A percentile compares a stretch with the other conserved stretches of the same genome.
Evolutionary conservation across 257 asterid species (phyloP).

Genomic region (Jaltomata sinuosa): DNA sequence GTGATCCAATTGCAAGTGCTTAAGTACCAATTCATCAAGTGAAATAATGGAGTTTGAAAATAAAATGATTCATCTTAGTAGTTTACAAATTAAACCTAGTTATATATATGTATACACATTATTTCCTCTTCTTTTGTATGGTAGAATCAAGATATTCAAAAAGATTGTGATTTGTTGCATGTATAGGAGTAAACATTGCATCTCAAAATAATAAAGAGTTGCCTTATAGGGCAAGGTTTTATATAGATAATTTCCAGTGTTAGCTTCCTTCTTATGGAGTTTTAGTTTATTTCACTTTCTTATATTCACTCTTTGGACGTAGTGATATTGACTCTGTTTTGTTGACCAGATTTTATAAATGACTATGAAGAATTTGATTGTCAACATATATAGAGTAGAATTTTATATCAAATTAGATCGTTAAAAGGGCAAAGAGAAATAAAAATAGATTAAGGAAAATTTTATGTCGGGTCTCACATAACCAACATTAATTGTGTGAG

Average conservation of each 20-base stretch:
- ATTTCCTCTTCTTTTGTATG: neutral
- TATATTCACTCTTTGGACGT: neutral
- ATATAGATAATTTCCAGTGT: neutral
- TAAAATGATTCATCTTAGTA: neutral
- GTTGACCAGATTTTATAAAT: neutral
- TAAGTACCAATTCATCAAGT: neutral
- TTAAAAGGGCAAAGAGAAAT: neutral
- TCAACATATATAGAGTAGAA: neutral
- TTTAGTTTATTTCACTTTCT: neutral
- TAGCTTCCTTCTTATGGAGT: neutral
- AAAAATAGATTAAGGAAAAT: neutral
- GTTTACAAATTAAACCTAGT: neutral
- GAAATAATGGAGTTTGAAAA: neutral
- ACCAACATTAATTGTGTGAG: too few species aligned
- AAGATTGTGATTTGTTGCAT: neutral
- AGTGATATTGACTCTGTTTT: neutral
- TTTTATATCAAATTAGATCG: neutral
- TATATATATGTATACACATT: neutral
- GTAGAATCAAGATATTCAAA: neutral
- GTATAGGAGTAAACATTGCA: neutral
- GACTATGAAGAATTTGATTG: neutral
- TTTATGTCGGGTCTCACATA: too few species aligned
- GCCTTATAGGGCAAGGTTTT: neutral
- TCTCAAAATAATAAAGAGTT: neutral
- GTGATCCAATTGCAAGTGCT: slow-evolving; percentile 2